Conservation (phyloP, 805 yeast genomes). For the Diddensiella caesifluorescens region DNA sequence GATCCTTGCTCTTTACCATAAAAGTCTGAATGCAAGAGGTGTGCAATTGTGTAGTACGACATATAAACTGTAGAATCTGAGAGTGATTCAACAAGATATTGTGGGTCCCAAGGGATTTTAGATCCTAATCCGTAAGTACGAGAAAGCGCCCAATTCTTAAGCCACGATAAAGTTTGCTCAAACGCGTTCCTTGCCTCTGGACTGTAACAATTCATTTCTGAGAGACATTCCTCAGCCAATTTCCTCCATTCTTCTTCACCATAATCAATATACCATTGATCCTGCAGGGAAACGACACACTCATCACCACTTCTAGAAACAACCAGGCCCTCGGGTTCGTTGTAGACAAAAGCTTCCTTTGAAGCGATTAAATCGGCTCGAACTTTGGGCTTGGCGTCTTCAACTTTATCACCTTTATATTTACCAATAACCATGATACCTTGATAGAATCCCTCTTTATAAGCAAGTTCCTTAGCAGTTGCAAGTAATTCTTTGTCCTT, state of each 20-base stretch:
- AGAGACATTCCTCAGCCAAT: conserved; percentile 73
- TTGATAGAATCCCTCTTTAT: conserved; percentile 93
- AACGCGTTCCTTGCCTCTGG: conserved; percentile 86
- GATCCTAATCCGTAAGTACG: conserved; percentile 96
- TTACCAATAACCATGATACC: conserved; percentile 78
- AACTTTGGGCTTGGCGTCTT: conserved; percentile 81
- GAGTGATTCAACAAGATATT: conserved; percentile 86
- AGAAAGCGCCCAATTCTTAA: conserved; percentile 96
- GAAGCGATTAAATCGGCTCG: conserved; percentile 72
- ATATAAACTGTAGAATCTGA: conserved; percentile 96
- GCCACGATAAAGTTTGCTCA: conserved; percentile 92
- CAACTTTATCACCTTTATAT: conserved; percentile 85
- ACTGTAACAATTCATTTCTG: conserved; percentile 68
- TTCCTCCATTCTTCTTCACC: conserved; percentile 91
- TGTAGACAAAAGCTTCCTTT: conserved; percentile 81
- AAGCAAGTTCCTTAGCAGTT: conserved; percentile 88
- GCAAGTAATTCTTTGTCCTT: conserved; percentile 84
- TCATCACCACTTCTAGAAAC: conserved; percentile 95
- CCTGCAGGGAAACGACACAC: conserved; percentile 94
- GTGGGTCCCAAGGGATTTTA: conserved; percentile 93
- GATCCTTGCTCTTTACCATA: conserved; percentile 75
- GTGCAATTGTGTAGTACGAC: conserved; percentile 87
- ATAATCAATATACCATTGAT: conserved; percentile 97
- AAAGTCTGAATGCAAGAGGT: conserved; percentile 78
- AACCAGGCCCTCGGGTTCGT: conserved; percentile 88